Evolutionary conservation across 176 grass and related monocot genomes (phyloP).

Genomic region (Poa annua): DNA sequence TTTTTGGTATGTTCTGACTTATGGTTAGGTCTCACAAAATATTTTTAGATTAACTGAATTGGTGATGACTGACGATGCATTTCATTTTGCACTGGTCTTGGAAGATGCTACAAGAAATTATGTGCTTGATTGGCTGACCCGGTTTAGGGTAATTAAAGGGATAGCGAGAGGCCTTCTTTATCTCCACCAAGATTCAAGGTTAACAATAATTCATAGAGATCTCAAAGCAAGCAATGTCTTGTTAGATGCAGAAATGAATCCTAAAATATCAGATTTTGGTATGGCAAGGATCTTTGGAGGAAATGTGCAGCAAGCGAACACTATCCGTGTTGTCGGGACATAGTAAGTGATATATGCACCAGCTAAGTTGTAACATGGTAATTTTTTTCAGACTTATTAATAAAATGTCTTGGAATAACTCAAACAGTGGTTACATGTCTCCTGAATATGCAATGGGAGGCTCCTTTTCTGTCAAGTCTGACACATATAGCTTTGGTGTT

Average conservation of each 20-base stretch:
- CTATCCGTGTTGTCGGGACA: conserved; percentile 48
- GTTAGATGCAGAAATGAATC: conserved; percentile 47
- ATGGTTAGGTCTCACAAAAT: neutral
- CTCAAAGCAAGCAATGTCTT: conserved; percentile 54
- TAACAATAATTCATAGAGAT: conserved; percentile 44
- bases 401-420: conserved; percentile 9
- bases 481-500: conserved; percentile 66
- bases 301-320: conserved; percentile 41
- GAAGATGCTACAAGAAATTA: conserved; percentile 28
- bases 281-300: conserved; percentile 51
- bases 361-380: neutral
- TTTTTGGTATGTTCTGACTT: conserved; percentile 48
- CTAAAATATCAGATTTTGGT: conserved; percentile 71
- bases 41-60: neutral
- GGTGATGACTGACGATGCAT: neutral
- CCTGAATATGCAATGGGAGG: conserved; percentile 60
- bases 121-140: conserved; percentile 40
- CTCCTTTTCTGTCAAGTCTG: conserved; percentile 57
- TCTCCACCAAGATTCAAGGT: conserved; percentile 63
- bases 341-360: conserved; percentile 44
- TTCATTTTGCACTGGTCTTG: conserved; percentile 18
- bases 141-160: conserved; percentile 52
- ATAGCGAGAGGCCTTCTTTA: conserved; percentile 62
- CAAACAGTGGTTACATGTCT: conserved; percentile 61
- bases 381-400: neutral